These are phyloP conservation scores for Sabuloglossum arenarium DNA, from an alignment of 495 filamentous ascomycete genomes.

Conservation along the genomic window DNA sequence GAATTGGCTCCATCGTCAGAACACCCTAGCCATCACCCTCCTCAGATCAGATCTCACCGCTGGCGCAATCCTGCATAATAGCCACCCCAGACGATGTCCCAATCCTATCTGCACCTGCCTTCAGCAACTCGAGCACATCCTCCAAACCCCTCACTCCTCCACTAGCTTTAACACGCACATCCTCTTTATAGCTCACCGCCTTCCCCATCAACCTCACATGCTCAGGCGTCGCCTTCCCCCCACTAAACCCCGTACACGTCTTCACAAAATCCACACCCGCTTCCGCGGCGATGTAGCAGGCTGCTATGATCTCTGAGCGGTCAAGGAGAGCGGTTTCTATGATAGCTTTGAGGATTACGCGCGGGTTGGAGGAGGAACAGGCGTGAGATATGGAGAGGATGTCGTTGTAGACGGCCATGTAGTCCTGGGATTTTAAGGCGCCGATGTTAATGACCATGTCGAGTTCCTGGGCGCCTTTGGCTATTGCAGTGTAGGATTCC, in stretches of 20 bases:
- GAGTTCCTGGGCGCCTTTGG: conserved; percentile 36
- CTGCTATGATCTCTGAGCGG: conserved; percentile 34
- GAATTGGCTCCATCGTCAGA: too few relatives aligned
- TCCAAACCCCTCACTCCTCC: conserved; percentile 35
- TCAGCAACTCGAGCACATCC: conserved; percentile 33
- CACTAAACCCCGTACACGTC: conserved; percentile 48
- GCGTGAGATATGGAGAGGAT: conserved; percentile 29
- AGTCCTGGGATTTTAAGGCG: conserved; percentile 27
- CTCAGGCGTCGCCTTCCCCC: conserved; percentile 31
- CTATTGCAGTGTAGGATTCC: conserved; percentile 36
- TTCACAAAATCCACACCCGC: conserved; percentile 47
- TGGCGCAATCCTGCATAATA: too few relatives aligned
- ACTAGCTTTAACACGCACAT: conserved; percentile 41
- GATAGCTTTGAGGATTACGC: conserved; percentile 37
- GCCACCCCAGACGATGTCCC: conserved; percentile 37
- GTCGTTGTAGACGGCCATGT: conserved; percentile 33
- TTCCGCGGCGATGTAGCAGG: conserved; percentile 31
- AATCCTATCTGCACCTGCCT: conserved; percentile 43
- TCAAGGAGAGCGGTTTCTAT: conserved; percentile 41
- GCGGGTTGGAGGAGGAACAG: conserved; percentile 19
- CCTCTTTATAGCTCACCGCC: conserved; percentile 17
- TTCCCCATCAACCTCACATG: conserved; percentile 37
- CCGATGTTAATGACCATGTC: conserved; percentile 47
- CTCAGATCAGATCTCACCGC: too few relatives aligned
- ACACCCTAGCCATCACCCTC: too few relatives aligned